These are phyloP conservation scores for Xylaria longipes DNA, from an alignment of 495 filamentous ascomycete genomes.

Conservation along the genomic window DNA sequence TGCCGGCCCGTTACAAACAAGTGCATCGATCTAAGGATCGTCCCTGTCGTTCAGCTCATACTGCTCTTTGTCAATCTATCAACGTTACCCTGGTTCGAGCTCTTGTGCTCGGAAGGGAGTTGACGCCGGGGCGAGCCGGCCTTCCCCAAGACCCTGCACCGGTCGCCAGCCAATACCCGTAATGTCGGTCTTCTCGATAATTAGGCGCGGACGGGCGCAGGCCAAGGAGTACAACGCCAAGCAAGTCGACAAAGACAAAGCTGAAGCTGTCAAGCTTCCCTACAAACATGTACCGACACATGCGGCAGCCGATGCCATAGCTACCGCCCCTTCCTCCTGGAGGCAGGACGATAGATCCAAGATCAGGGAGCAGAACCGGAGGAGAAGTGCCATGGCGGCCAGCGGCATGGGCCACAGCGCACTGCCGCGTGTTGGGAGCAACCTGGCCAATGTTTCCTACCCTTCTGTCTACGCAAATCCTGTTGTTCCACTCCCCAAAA, in stretches of 20 bases:
- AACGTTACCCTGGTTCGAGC: background rate
- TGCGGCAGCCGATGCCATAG: constrained; percentile 62
- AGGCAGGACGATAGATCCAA: constrained; percentile 47
- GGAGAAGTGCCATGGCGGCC: constrained; percentile 49
- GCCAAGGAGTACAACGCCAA: constrained; percentile 58
- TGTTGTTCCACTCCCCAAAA: constrained; percentile 47
- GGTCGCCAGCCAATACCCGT: constrained; percentile 15
- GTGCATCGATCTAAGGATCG: background rate
- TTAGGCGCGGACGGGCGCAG: constrained; percentile 54
- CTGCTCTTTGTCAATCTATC: background rate
- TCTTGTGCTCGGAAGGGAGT: background rate
- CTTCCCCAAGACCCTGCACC: constrained; percentile 1
- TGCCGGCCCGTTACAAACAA: background rate
- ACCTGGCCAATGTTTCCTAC: constrained; percentile 50
- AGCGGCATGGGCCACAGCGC: constrained; percentile 37
- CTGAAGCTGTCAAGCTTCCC: constrained; percentile 47
- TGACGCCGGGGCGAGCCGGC: background rate
- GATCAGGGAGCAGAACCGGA: constrained; percentile 53
- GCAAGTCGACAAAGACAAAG: constrained; percentile 49
- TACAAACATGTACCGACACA: constrained; percentile 65
- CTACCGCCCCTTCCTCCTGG: constrained; percentile 58
- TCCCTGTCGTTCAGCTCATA: background rate
- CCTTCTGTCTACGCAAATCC: constrained; percentile 49
- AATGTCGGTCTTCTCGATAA: constrained; percentile 62
- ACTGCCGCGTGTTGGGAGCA: constrained; percentile 51